Conservation (phyloP, 202 grass and related monocot species). For the Schoenoplectus triqueter region DNA sequence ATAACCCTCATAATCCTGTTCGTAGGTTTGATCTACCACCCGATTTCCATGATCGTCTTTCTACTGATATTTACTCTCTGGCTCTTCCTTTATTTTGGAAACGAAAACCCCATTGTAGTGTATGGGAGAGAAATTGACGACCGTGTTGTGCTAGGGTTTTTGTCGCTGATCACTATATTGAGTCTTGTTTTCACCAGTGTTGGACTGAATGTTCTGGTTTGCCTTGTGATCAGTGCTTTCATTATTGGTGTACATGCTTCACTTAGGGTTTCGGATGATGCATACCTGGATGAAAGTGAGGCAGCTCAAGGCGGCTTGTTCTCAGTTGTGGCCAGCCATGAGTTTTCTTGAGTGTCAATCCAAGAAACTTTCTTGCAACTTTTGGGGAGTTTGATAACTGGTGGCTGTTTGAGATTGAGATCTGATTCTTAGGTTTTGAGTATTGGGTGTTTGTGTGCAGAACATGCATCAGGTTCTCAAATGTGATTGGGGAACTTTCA, state of each 20-base stretch:
- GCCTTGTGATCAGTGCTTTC: slow-evolving; percentile 52
- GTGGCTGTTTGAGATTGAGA: slow-evolving; percentile 26
- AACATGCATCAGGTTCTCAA: neutral
- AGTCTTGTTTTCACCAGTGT: slow-evolving; percentile 73
- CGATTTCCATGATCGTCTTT: slow-evolving; percentile 81
- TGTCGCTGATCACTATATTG: slow-evolving; percentile 67
- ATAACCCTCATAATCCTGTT: slow-evolving; percentile 69
- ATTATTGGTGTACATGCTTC: slow-evolving; percentile 69
- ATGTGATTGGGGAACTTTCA: neutral
- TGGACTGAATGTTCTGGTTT: slow-evolving; percentile 80
- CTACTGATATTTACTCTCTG: slow-evolving; percentile 77
- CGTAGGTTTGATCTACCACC: slow-evolving; percentile 74
- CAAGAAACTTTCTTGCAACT: neutral
- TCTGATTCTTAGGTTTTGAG: slow-evolving; percentile 17
- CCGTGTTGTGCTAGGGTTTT: slow-evolving; percentile 65
- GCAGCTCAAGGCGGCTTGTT: slow-evolving; percentile 50
- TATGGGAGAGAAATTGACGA: slow-evolving; percentile 69
- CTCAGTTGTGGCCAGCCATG: slow-evolving; percentile 51
- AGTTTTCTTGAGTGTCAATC: slow-evolving; percentile 45
- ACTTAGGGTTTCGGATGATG: slow-evolving; percentile 61
- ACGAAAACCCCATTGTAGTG: slow-evolving; percentile 54
- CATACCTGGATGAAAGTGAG: slow-evolving; percentile 81
- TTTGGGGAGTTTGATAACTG: slow-evolving; percentile 7
- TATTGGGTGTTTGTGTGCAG: neutral
- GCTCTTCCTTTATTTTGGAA: slow-evolving; percentile 77